phyloP scores from a whole-genome alignment of 2,329 filamentous ascomycete species.

The Zymoseptoria brevis region DNA sequence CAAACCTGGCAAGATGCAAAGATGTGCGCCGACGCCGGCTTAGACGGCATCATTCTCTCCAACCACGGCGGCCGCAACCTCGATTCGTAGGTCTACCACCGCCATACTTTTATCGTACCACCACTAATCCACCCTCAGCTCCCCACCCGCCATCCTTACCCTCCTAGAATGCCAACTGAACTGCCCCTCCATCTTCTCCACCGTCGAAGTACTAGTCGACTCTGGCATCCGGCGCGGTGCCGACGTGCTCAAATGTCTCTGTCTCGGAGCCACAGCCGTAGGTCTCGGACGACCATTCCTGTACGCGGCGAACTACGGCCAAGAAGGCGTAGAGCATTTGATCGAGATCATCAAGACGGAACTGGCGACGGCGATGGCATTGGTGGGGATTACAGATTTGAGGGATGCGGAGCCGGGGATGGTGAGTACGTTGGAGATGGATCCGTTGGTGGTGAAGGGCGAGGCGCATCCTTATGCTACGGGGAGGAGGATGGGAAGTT shows the following conservation, averaged over 20 bases:
- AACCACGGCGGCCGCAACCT: slow-evolving; percentile 49
- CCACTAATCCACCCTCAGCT: slow-evolving; percentile 18
- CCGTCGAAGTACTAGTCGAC: slow-evolving; percentile 56
- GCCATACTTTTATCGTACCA: background rate
- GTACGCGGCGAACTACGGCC: slow-evolving; percentile 54
- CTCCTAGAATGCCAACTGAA: slow-evolving; percentile 56
- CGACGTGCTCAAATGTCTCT: slow-evolving; percentile 60
- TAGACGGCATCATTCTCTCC: slow-evolving; percentile 41
- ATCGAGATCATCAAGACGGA: slow-evolving; percentile 41
- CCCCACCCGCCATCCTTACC: slow-evolving; percentile 49
- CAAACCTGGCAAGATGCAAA: slow-evolving; percentile 35
- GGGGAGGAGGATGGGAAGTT: slow-evolving; percentile 12
- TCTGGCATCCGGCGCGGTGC: slow-evolving; percentile 58
- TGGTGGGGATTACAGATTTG: slow-evolving; percentile 54
- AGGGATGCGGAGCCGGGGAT: slow-evolving; percentile 53
- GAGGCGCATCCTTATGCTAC: slow-evolving; percentile 20
- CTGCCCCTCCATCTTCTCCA: slow-evolving; percentile 52
- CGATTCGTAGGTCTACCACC: slow-evolving; percentile 29
- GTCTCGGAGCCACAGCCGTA: slow-evolving; percentile 54
- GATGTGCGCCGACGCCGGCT: slow-evolving; percentile 35
- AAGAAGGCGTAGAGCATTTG: slow-evolving; percentile 43
- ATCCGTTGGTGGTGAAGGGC: slow-evolving; percentile 38
- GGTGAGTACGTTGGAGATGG: slow-evolving; percentile 45
- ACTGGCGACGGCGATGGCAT: slow-evolving; percentile 56
- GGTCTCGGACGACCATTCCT: slow-evolving; percentile 56